A percentile compares a stretch with the other conserved stretches of the same genome.
Evolutionary conservation across 1,284 basidiomycete species (phyloP).

Genomic region (Sporisorium graminicola): DNA sequence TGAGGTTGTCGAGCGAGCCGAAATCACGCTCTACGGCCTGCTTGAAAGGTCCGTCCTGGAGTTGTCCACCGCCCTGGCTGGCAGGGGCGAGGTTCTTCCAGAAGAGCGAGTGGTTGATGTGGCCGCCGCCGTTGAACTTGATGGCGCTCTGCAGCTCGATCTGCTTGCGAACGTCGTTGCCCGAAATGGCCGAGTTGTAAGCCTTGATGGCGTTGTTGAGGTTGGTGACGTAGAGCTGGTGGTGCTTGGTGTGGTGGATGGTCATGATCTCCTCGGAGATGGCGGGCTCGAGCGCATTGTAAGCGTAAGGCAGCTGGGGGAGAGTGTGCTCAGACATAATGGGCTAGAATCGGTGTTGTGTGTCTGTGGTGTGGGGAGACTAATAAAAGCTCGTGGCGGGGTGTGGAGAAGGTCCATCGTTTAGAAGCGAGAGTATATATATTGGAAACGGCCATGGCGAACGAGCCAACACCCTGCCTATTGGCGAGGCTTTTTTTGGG

Average conservation of each 20-base stretch:
- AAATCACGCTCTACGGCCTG: conserved; percentile 85
- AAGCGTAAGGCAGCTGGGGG: conserved; percentile 88
- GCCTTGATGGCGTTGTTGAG: conserved; percentile 82
- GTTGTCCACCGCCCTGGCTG: conserved; percentile 74
- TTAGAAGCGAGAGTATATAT: conserved; percentile 17
- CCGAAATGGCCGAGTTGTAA: conserved; percentile 76
- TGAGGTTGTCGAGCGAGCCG: conserved; percentile 82
- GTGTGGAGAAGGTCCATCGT: background rate
- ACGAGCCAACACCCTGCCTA: conserved; percentile 17
- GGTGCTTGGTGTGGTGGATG: conserved; percentile 95
- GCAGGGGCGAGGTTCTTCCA: conserved; percentile 84
- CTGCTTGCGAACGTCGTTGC: conserved; percentile 79
- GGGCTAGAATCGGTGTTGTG: background rate
- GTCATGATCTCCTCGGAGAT: conserved; percentile 77
- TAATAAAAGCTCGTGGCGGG: background rate
- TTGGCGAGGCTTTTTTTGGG: conserved; percentile 1
- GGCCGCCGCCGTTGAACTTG: conserved; percentile 91
- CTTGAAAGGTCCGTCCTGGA: conserved; percentile 79
- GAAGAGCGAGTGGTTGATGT: conserved; percentile 88
- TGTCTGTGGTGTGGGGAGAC: background rate
- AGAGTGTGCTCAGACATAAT: conserved; percentile 75
- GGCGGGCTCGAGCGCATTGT: conserved; percentile 88
- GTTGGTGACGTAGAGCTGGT: conserved; percentile 73
- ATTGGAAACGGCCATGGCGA: conserved; percentile 5
- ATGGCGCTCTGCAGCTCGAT: conserved; percentile 87